Percentiles rank a stretch among this genome's conserved stretches.
phyloP scores from a whole-genome alignment of 2,329 filamentous ascomycete genomes.

The Trichoderma atroviride region DNA sequence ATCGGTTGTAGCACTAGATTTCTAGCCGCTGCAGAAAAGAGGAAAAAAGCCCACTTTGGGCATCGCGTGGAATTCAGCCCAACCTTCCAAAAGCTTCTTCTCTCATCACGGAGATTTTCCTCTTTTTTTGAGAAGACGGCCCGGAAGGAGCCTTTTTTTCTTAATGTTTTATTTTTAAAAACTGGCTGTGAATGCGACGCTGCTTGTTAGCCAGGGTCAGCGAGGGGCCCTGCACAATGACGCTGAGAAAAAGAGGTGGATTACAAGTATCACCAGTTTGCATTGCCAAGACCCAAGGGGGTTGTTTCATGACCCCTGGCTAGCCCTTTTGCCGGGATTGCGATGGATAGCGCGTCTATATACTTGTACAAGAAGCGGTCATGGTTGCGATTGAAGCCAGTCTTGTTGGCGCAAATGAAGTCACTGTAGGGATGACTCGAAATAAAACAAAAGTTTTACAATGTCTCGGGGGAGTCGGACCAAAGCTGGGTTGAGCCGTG shows the following conservation, averaged over 20 bases:
- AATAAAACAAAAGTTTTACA: neutral
- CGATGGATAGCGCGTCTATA: neutral
- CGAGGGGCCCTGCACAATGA: slow-evolving; percentile 2
- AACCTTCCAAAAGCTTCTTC: neutral
- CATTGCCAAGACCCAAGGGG: slow-evolving; percentile 13
- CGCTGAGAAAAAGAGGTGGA: neutral
- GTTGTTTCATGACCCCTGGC: slow-evolving; percentile 20
- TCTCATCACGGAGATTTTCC: slow-evolving; percentile 20
- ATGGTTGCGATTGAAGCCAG: neutral
- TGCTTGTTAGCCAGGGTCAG: neutral
- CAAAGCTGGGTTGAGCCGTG: neutral
- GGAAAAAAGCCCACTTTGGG: neutral
- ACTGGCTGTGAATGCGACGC: neutral
- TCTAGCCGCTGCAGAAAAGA: neutral
- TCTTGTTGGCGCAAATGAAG: neutral
- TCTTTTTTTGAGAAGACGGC: neutral
- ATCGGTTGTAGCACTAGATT: neutral
- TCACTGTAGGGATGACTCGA: neutral
- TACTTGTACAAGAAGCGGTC: neutral
- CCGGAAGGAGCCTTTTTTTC: neutral
- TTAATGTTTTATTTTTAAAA: neutral
- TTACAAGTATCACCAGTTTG: slow-evolving; percentile 18
- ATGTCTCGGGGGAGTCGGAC: neutral
- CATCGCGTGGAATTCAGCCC: neutral
- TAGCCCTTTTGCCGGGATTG: slow-evolving; percentile 5